phyloP scores from a whole-genome alignment of 495 filamentous ascomycete species.

The Thermothielavioides terrestris region DNA sequence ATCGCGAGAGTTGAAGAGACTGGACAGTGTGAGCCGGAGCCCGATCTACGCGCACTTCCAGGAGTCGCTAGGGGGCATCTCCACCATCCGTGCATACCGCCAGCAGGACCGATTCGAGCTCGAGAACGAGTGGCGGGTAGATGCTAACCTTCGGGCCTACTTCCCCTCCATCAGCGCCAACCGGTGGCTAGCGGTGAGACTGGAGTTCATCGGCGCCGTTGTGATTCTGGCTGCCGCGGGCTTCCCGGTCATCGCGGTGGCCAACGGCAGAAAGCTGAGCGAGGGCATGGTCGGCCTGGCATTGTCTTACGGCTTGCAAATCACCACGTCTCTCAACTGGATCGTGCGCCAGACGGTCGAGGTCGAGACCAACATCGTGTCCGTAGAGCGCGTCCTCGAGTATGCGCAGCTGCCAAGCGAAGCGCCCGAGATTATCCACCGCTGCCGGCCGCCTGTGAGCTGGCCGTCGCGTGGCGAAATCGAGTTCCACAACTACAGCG shows the following conservation, averaged over 20 bases:
- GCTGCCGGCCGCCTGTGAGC: slow-evolving; percentile 73
- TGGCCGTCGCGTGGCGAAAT: slow-evolving; percentile 92
- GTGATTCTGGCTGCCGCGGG: slow-evolving; percentile 85
- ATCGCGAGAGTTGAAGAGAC: slow-evolving; percentile 88
- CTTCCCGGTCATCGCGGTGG: slow-evolving; percentile 73
- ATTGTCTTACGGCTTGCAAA: slow-evolving; percentile 96
- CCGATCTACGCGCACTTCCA: slow-evolving; percentile 99
- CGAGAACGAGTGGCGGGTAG: slow-evolving; percentile 97
- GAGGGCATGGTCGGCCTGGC: slow-evolving; percentile 82
- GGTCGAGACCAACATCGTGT: slow-evolving; percentile 98
- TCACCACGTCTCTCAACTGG: slow-evolving; percentile 98
- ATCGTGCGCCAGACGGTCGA: slow-evolving; percentile 98
- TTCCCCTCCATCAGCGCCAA: slow-evolving; percentile 96
- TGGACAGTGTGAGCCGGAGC: slow-evolving; percentile 90
- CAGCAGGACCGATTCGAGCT: slow-evolving; percentile 79
- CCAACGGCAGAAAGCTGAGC: slow-evolving; percentile 56
- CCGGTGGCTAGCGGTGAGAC: slow-evolving; percentile 87
- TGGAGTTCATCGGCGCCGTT: slow-evolving; percentile 93
- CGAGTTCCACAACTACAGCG: slow-evolving; percentile 86
- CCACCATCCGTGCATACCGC: slow-evolving; percentile 93
- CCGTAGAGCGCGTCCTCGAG: slow-evolving; percentile 94
- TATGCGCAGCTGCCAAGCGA: slow-evolving; percentile 91
- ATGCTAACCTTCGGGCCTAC: slow-evolving; percentile 90
- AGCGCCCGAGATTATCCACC: slow-evolving; percentile 87
- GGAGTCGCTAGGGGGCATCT: slow-evolving; percentile 88